A percentile compares a stretch with the other conserved stretches of the same genome.
These are phyloP conservation scores for Manihot esculenta DNA, from an alignment of 441 rosid species.

Conservation along the genomic window DNA sequence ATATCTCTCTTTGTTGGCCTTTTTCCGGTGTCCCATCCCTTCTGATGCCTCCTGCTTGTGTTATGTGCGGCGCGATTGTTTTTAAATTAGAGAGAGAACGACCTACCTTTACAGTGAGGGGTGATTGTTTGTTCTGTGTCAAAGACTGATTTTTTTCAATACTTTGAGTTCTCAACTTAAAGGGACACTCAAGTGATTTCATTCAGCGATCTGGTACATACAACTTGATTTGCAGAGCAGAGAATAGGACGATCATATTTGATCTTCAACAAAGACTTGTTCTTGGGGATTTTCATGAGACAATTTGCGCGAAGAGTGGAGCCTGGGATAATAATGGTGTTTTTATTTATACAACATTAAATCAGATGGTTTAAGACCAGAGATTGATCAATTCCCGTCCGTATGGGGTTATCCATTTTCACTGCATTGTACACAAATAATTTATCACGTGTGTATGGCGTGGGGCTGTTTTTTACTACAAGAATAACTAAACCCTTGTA, in stretches of 20 bases:
- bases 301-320: constrained; percentile 81
- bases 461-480: too few species aligned
- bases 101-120: constrained; percentile 83
- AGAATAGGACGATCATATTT: constrained; percentile 69
- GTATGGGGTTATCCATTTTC: too few species aligned
- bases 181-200: constrained; percentile 67
- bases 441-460: too few species aligned
- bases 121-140: constrained; percentile 61
- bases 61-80: constrained; percentile 89
- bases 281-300: constrained; percentile 84
- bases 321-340: constrained; percentile 91
- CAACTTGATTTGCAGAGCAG: constrained; percentile 71
- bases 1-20: too few species aligned
- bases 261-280: constrained; percentile 80
- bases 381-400: constrained; percentile 89
- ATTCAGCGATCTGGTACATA: constrained; percentile 84
- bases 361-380: constrained; percentile 80
- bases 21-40: too few species aligned
- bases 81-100: constrained; percentile 88
- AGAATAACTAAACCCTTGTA: too few species aligned
- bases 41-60: too few species aligned
- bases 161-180: constrained; percentile 67
- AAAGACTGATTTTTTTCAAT: constrained; percentile 75
- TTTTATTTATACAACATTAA: constrained; percentile 72
- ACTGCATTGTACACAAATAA: too few species aligned